These are phyloP conservation scores for Cryptosporidium tyzzeri DNA, from an alignment of 169 alveolate genomes.

Conservation along the genomic window DNA sequence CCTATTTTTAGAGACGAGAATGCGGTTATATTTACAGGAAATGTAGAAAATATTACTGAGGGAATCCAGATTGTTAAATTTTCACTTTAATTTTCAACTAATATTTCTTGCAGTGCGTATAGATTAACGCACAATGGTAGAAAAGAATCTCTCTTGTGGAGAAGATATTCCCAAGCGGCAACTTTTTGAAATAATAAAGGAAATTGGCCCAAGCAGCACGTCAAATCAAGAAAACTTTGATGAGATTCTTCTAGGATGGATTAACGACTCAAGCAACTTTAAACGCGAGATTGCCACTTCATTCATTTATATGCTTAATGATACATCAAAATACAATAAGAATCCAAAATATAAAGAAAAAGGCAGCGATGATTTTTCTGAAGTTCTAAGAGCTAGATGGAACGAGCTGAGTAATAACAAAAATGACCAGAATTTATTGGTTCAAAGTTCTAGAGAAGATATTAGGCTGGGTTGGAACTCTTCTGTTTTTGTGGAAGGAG, in stretches of 20 bases:
- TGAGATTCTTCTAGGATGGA: constrained; percentile 22
- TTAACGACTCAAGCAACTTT: background rate
- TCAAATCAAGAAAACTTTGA: constrained; percentile 26
- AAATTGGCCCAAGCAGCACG: constrained; percentile 67
- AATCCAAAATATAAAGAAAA: background rate
- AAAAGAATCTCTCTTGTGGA: constrained; percentile 37
- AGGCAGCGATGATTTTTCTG: constrained; percentile 17
- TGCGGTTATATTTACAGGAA: constrained; percentile 15
- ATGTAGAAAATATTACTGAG: background rate
- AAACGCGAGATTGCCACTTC: constrained; percentile 26
- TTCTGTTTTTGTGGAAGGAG: constrained; percentile 59
- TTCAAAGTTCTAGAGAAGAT: background rate
- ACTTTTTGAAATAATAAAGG: background rate
- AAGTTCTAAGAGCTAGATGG: constrained; percentile 72
- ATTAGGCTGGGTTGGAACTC: constrained; percentile 57
- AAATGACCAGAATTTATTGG: constrained; percentile 17
- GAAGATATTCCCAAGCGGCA: constrained; percentile 14
- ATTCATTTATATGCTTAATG: constrained; percentile 42
- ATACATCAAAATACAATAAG: constrained; percentile 35
- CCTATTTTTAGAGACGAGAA: constrained; percentile 61
- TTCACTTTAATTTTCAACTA: background rate
- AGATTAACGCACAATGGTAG: constrained; percentile 57
- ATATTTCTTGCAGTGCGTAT: constrained; percentile 2
- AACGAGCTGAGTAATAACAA: constrained; percentile 41
- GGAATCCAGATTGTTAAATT: constrained; percentile 14